Base-by-base conservation (phyloP, 2,329 filamentous ascomycete genomes). In the Aspergillus ochraceus region DNA sequence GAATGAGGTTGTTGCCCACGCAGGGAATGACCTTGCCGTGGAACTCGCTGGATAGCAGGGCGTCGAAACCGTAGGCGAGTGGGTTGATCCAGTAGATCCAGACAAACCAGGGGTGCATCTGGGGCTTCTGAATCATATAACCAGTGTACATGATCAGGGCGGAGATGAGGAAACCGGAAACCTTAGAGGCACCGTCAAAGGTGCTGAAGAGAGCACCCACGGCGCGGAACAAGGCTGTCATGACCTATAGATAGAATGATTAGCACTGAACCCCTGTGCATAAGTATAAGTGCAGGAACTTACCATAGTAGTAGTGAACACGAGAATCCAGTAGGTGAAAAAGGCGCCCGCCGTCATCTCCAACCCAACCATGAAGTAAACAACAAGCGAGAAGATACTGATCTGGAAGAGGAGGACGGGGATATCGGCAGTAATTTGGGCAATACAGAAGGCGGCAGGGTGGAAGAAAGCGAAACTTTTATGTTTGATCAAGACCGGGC, bases 321-420 rank as follows among this genome's bases (percentile, higher is more conserved):
- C 67, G 10, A 86, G 55, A 20, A 84, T 60, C 84, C 83, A 88
- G 65, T 82, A 88, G 0, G 85, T 88, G 66, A 90, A 88, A 75
- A 88, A 89, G 0, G 79, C 74, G 0, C 68, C 77, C 0, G 86
- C 86, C 0, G 77, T 74, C 47, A 71, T 70, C 4, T 80, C 82
- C 24, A 89, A 73, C 0, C 83, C 84, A 14, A 83, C 82, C 86
- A 89, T 87, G 64, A 87, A 90, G 73, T 89, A 89, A 0, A 87
- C 61, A 0, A 87, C 78, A 0, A 90, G 6, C 2, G 81, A 77
- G 64, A 90, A 90, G 0, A 77, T 73, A 0, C 81, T 80, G 17
- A 88, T 78, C 66, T 90, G 87, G 61, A 87, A 80, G 12, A 88
- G 76, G 54, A 88, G 80, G 4, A 85, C 80, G 0, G 81, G 83